A percentile compares a stretch with the other conserved stretches of the same genome.
Conservation (phyloP, 805 yeast genomes). For the Ogataea pilisensis region DNA sequence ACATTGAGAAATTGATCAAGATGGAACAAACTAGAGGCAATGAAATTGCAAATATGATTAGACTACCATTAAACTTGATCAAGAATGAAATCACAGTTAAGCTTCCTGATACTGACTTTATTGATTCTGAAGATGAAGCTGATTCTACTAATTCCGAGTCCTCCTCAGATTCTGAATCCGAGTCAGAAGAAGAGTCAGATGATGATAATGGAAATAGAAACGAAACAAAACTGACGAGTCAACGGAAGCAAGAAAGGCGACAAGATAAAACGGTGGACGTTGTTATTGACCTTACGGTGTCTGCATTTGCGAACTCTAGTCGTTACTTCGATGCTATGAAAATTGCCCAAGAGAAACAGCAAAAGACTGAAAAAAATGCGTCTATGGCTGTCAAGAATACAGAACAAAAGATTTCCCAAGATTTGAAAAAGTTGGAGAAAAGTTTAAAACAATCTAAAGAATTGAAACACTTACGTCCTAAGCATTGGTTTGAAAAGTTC, state of each 20-base stretch:
- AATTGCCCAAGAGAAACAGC: constrained; percentile 70
- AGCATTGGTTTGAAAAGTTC: constrained; percentile 91
- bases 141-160: constrained; percentile 24
- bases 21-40: constrained; percentile 68
- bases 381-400: constrained; percentile 77
- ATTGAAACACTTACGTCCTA: constrained; percentile 60
- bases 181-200: constrained; percentile 27
- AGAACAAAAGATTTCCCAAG: constrained; percentile 69
- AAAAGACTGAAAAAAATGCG: constrained; percentile 74
- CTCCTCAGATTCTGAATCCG: constrained; percentile 36
- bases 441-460: constrained; percentile 46
- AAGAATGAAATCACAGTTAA: constrained; percentile 60
- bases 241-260: not conserved
- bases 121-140: constrained; percentile 32
- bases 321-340: constrained; percentile 75
- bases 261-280: constrained; percentile 39
- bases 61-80: constrained; percentile 63
- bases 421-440: constrained; percentile 58
- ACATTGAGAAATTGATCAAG: constrained; percentile 70
- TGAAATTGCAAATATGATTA: constrained; percentile 56
- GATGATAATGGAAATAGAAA: constrained; percentile 23
- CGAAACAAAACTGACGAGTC: too few species aligned
- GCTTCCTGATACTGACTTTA: constrained; percentile 45
- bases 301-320: constrained; percentile 88
- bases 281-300: constrained; percentile 59